phyloP scores from a whole-genome alignment of 306 rosid species.

The Vicia faba region DNA sequence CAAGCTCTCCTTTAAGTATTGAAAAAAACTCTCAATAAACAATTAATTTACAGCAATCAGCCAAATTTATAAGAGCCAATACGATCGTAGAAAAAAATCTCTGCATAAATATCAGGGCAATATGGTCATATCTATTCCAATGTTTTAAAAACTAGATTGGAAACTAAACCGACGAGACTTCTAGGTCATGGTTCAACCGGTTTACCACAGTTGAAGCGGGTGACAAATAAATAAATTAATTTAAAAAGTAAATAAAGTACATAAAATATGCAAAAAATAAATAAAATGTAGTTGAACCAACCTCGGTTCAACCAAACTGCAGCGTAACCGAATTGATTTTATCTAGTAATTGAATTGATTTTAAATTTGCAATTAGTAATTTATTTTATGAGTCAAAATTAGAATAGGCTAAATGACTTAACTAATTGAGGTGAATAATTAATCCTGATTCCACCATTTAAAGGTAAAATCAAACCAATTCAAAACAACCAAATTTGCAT shows the following conservation, averaged over 20 bases:
- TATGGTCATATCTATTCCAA: background rate
- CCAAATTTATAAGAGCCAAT: constrained; percentile 26
- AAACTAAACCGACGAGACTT: background rate
- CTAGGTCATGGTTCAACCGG: constrained; percentile 1
- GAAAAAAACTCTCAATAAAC: constrained; percentile 39
- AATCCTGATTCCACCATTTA: constrained; percentile 10
- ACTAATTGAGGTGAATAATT: constrained; percentile 1
- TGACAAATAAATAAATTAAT: background rate
- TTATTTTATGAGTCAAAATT: constrained; percentile 9
- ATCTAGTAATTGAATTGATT: background rate
- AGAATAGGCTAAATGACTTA: constrained; percentile 22
- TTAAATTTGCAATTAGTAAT: background rate
- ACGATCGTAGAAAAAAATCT: constrained; percentile 3
- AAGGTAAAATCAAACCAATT: constrained; percentile 22
- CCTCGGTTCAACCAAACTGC: background rate
- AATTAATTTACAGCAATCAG: constrained; percentile 28
- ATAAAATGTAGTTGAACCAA: background rate
- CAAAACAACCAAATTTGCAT: constrained; percentile 18
- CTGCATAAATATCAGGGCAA: constrained; percentile 18
- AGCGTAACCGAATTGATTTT: background rate
- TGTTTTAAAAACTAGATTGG: background rate
- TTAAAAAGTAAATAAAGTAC: background rate
- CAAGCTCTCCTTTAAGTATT: constrained; percentile 74
- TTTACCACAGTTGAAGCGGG: background rate
- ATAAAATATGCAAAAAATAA: background rate